Base-by-base conservation (phyloP, 768 basidiomycete genomes). In the Zangia roseola region DNA sequence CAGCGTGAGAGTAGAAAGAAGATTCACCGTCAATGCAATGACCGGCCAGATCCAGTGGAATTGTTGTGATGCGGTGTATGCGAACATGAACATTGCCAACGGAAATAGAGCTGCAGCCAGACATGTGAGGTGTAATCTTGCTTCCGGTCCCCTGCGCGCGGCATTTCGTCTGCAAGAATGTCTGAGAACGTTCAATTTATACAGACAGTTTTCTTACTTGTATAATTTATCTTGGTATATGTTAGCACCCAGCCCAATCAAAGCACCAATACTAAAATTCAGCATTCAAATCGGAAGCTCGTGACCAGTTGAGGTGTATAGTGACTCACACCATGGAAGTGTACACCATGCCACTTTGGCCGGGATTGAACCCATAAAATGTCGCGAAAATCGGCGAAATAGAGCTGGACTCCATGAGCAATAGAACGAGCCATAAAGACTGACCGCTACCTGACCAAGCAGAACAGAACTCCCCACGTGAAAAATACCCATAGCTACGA, bases 401-500 rank as follows among this genome's bases (percentile, higher is more conserved):
- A 1, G 82, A 82, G 47, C 82, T 81, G 50, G 26, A 34, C 21
- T 17, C 31, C 13, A n/a, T 53, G 20, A 60, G 45, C 16, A 4
- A 20, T 13, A 21, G 13, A 39, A 28, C 25, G 5, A 10, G 20
- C 33, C n/a, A 37, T 10, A 30, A 14, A 2, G 30, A 40, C 10
- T 36, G 7, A 30, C 3, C 4, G 17, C 34, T 59, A 82, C 81
- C 77, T 79, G 40, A 87, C 74, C 56, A 88, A 67, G 45, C 80
- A 82, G 58, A 80, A 91, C 16, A 83, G 64, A 5, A 88, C 77
- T 0, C 88, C 88, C 86, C 88, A 91, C 1, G 79, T 77, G 45
- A 89, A 80, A 39, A 81, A 81, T 24, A 82, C 70, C 84, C 83
- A 84, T 10, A 85, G 55, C 82, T 86, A 60, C 13, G 25, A 45